phyloP scores from a whole-genome alignment of 805 yeast species.

The Starmerella apicola region DNA sequence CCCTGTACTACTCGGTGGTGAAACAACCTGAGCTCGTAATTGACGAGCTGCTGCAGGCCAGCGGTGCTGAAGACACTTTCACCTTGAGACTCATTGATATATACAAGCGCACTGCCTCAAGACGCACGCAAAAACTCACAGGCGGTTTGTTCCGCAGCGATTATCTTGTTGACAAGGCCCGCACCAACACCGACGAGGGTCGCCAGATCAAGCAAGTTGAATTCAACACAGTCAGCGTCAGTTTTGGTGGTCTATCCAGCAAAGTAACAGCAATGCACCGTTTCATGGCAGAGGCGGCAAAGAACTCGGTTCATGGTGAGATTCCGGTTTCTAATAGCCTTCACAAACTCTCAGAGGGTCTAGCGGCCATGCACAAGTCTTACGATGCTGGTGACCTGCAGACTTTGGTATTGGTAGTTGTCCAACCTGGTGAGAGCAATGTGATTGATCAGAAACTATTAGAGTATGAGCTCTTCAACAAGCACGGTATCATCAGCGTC shows the following conservation, averaged over 20 bases:
- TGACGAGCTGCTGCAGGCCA: slow-evolving; percentile 32
- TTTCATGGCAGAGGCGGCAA: slow-evolving; percentile 34
- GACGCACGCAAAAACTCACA: slow-evolving; percentile 39
- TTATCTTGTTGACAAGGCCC: slow-evolving; percentile 51
- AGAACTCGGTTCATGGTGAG: slow-evolving; percentile 29
- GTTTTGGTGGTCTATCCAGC: slow-evolving; percentile 82
- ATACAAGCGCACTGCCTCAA: slow-evolving; percentile 34
- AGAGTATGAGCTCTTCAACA: slow-evolving; percentile 53
- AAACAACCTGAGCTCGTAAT: slow-evolving; percentile 53
- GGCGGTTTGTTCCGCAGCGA: slow-evolving; percentile 85
- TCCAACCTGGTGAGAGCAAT: slow-evolving; percentile 78
- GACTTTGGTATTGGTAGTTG: slow-evolving; percentile 52
- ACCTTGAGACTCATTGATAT: slow-evolving; percentile 66
- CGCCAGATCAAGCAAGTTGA: slow-evolving; percentile 77
- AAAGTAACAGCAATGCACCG: slow-evolving; percentile 68
- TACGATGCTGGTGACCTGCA: slow-evolving; percentile 31
- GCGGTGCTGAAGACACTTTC: slow-evolving; percentile 51
- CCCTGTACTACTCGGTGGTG: slow-evolving; percentile 56
- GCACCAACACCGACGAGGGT: slow-evolving; percentile 25
- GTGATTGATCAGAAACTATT: slow-evolving; percentile 81
- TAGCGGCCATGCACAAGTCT: slow-evolving; percentile 50
- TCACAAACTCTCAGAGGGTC: slow-evolving; percentile 48
- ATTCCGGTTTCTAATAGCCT: slow-evolving; percentile 62
- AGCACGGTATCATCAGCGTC: slow-evolving; percentile 45
- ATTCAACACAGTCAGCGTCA: slow-evolving; percentile 89